Evolutionary conservation across 495 filamentous ascomycete genomes (phyloP).

Genomic region (Astrothelium subdiscretum): DNA sequence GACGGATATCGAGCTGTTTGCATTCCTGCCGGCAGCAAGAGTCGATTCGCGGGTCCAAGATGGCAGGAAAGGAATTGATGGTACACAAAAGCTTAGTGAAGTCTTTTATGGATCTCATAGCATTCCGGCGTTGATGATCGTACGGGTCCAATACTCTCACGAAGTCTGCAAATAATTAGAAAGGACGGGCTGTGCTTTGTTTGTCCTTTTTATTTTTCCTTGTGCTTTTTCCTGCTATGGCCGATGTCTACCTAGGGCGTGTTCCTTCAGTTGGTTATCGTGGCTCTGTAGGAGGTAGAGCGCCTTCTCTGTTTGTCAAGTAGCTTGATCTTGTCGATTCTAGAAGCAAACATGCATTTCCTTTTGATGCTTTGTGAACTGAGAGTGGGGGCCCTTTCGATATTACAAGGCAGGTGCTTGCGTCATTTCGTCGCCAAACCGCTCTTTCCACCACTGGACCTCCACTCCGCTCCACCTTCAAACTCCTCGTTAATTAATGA

Average conservation of each 20-base stretch:
- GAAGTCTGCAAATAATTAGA: constrained; percentile 4
- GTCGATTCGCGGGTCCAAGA: background rate
- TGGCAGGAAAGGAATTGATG: background rate
- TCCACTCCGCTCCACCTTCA: background rate
- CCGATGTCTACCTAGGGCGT: constrained; percentile 11
- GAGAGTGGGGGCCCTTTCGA: no score
- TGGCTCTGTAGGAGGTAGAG: background rate
- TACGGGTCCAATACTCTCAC: background rate
- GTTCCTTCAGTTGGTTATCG: constrained; percentile 12
- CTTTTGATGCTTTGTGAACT: no score
- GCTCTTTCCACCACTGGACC: background rate
- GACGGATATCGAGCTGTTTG: background rate
- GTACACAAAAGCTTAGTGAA: constrained; percentile 5
- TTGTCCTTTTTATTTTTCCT: background rate
- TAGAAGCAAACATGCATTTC: background rate
- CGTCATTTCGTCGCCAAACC: background rate
- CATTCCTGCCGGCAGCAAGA: background rate
- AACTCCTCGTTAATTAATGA: no score
- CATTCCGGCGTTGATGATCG: constrained; percentile 1
- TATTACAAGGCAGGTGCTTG: no score
- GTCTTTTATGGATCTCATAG: constrained; percentile 2
- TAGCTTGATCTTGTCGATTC: background rate
- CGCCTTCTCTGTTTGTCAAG: background rate
- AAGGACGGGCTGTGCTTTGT: constrained; percentile 5
- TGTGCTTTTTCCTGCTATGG: constrained; percentile 1